Conservation (phyloP, 345 rosid genomes). For the Eucalyptus coolabah region DNA sequence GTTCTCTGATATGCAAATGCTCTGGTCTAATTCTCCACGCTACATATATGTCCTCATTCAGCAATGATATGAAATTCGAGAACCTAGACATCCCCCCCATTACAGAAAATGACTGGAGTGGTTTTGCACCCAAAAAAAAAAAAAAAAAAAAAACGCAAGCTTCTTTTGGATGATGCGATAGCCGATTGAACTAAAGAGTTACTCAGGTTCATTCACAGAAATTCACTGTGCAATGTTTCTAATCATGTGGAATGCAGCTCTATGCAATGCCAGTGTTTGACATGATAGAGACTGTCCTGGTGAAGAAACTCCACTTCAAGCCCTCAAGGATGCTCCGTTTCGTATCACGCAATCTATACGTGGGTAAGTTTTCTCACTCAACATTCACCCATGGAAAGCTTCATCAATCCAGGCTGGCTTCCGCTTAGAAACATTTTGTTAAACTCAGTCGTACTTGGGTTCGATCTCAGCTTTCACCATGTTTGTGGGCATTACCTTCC, state of each 20-base stretch:
- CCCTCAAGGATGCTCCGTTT: constrained; percentile 31
- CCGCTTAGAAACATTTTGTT: neutral
- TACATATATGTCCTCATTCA: neutral
- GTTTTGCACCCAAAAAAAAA: neutral
- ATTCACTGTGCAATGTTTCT: neutral
- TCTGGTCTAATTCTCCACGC: neutral
- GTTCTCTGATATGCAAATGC: neutral
- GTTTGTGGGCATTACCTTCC: constrained; percentile 61
- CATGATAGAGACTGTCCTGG: constrained; percentile 49
- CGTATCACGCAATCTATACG: constrained; percentile 26
- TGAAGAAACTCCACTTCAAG: constrained; percentile 36
- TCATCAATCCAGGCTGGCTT: neutral
- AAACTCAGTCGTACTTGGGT: neutral
- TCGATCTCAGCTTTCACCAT: constrained; percentile 42
- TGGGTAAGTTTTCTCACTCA: constrained; percentile 17
- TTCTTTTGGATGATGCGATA: neutral
- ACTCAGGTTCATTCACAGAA: neutral
- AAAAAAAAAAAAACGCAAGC: neutral
- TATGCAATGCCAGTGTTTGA: constrained; percentile 66
- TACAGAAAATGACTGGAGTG: neutral
- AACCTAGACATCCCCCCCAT: neutral
- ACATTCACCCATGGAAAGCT: neutral
- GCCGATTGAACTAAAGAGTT: neutral
- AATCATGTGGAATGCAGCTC: constrained; percentile 6
- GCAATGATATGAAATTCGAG: neutral